Conservation (phyloP, 1,284 basidiomycete species). For the Anthracocystis panici-leucophaei region DNA sequence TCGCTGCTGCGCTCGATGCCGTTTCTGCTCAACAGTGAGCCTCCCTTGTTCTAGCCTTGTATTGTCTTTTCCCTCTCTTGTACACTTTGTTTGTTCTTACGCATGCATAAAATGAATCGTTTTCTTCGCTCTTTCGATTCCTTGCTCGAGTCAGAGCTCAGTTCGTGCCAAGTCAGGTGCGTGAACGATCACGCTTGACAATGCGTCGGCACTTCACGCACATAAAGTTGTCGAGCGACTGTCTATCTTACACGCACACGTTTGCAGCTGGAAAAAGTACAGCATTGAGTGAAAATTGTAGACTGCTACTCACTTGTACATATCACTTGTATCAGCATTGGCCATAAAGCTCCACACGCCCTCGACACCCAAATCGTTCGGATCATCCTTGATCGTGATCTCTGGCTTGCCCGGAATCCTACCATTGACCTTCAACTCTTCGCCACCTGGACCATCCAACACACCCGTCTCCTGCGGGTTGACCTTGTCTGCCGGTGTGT, state of each 20-base stretch:
- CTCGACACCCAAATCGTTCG: slow-evolving; percentile 62
- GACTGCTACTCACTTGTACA: slow-evolving; percentile 37
- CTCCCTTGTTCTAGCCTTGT: background rate
- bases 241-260: no score
- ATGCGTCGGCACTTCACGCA: no score
- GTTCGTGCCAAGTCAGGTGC: no score
- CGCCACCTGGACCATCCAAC: slow-evolving; percentile 17
- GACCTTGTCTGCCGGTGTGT: slow-evolving; percentile 21
- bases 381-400: slow-evolving; percentile 60
- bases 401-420: slow-evolving; percentile 41
- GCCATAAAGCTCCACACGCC: slow-evolving; percentile 67
- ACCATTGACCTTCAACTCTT: slow-evolving; percentile 30
- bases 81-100: background rate
- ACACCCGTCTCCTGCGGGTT: slow-evolving; percentile 33
- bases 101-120: no score
- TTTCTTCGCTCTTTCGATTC: no score
- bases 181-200: no score
- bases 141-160: no score
- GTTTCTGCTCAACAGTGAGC: background rate
- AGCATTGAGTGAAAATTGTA: background rate
- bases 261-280: background rate
- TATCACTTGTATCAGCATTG: slow-evolving; percentile 55
- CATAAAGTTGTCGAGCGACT: no score
- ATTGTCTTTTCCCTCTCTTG: background rate
- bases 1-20: slow-evolving; percentile 12